Evolutionary conservation across 495 filamentous ascomycete genomes (phyloP).

Genomic region (Diplogelasinospora grovesii): DNA sequence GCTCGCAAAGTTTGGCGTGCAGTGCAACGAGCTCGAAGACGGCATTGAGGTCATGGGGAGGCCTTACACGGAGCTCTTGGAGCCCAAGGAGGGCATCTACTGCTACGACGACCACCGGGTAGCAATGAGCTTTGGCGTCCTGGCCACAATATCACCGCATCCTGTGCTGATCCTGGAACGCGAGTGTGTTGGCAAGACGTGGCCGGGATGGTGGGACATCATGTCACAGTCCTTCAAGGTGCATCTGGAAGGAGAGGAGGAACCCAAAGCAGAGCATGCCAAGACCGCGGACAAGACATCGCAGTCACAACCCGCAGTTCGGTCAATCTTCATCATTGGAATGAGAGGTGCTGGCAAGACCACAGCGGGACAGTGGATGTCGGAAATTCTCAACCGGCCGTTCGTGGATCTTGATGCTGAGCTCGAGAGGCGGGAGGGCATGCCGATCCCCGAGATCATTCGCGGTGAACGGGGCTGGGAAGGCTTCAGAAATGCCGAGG

Average conservation of each 20-base stretch:
- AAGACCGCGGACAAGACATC: slow-evolving; percentile 30
- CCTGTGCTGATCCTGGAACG: slow-evolving; percentile 77
- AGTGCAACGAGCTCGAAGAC: slow-evolving; percentile 81
- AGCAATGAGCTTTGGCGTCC: slow-evolving; percentile 96
- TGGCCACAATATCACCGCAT: slow-evolving; percentile 67
- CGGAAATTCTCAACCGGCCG: slow-evolving; percentile 62
- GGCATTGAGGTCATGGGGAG: slow-evolving; percentile 80
- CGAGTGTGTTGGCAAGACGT: slow-evolving; percentile 96
- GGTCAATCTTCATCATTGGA: slow-evolving; percentile 87
- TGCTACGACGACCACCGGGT: slow-evolving; percentile 99
- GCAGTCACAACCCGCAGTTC: no score
- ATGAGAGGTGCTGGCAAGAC: slow-evolving; percentile 98
- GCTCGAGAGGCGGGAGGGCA: slow-evolving; percentile 64
- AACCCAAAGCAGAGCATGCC: slow-evolving; percentile 31
- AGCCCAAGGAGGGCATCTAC: slow-evolving; percentile 63
- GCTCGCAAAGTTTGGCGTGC: slow-evolving; percentile 90
- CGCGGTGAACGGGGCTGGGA: slow-evolving; percentile 70
- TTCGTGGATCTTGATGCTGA: slow-evolving; percentile 84
- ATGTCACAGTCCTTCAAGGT: slow-evolving; percentile 69
- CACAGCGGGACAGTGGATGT: slow-evolving; percentile 81
- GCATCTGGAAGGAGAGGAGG: slow-evolving; percentile 64
- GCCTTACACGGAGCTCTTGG: slow-evolving; percentile 50
- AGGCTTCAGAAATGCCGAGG: slow-evolving; percentile 76
- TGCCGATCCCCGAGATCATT: slow-evolving; percentile 82
- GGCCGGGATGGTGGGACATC: slow-evolving; percentile 98